Evolutionary conservation across 768 basidiomycete genomes (phyloP).

Genomic region (Trichaptum fuscoviolaceum): DNA sequence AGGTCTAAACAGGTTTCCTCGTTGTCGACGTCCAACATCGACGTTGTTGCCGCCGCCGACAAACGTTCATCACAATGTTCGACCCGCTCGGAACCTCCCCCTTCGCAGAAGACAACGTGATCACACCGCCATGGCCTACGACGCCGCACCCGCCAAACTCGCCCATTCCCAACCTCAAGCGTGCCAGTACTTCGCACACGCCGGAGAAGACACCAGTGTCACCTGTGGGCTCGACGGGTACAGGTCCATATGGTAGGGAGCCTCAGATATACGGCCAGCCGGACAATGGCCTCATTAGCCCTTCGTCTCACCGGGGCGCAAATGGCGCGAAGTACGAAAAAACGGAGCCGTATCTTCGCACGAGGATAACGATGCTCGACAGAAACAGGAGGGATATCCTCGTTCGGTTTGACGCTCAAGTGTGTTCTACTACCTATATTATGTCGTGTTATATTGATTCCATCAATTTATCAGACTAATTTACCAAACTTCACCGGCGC

Average conservation of each 20-base stretch:
- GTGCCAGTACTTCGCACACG: slow-evolving; percentile 46
- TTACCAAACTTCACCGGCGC: slow-evolving; percentile 85
- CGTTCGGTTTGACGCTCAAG: slow-evolving; percentile 93
- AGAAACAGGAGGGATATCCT: slow-evolving; percentile 93
- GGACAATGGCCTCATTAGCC: slow-evolving; percentile 77
- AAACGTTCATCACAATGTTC: slow-evolving; percentile 38
- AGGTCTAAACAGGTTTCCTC: background rate
- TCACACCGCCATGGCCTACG: slow-evolving; percentile 69
- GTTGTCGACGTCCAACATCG: background rate
- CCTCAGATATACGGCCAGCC: slow-evolving; percentile 87
- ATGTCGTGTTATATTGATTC: background rate
- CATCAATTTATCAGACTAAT: slow-evolving; percentile 62
- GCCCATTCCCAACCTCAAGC: slow-evolving; percentile 66
- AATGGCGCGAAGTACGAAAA: slow-evolving; percentile 74
- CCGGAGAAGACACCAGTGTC: slow-evolving; percentile 42
- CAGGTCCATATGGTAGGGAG: slow-evolving; percentile 68
- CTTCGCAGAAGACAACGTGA: slow-evolving; percentile 32
- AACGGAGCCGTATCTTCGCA: slow-evolving; percentile 78
- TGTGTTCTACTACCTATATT: slow-evolving; percentile 29
- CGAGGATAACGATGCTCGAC: slow-evolving; percentile 87
- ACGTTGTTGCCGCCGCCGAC: background rate
- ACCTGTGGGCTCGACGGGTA: slow-evolving; percentile 17
- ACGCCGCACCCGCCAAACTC: slow-evolving; percentile 70
- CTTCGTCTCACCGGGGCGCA: slow-evolving; percentile 53
- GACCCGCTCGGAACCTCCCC: slow-evolving; percentile 67